Evolutionary conservation across 2,329 filamentous ascomycete genomes (phyloP).

Genomic region (Beauveria rudraprayagi): DNA sequence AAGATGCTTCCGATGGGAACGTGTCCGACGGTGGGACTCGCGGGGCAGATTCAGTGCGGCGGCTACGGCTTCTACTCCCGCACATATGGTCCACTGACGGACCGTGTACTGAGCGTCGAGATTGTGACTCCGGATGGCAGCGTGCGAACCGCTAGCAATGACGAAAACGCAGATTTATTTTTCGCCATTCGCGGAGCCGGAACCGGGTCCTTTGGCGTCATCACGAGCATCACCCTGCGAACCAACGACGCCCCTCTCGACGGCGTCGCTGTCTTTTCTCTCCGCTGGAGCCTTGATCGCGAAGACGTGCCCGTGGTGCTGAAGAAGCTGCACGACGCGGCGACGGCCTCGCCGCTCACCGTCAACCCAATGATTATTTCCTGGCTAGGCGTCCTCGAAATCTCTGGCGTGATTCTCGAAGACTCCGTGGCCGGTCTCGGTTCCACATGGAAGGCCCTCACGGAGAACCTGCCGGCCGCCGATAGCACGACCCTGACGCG

Average conservation of each 20-base stretch:
- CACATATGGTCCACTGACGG: not conserved
- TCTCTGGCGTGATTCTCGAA: no score
- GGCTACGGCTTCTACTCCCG: not conserved
- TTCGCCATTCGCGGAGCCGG: not conserved
- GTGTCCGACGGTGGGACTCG: not conserved
- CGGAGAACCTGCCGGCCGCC: no score
- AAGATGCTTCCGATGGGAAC: not conserved
- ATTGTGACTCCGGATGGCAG: not conserved
- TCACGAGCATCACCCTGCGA: not conserved
- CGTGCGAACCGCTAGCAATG: not conserved
- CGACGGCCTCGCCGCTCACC: no score
- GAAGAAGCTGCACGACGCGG: no score
- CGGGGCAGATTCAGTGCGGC: not conserved
- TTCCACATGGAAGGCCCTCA: no score
- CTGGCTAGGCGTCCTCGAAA: no score
- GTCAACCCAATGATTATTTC: no score
- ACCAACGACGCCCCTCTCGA: not conserved
- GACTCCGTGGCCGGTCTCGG: no score
- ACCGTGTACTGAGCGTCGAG: not conserved
- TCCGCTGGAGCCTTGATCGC: no score
- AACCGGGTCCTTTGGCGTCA: not conserved
- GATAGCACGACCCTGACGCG: no score
- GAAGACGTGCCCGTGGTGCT: no score
- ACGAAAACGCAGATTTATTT: not conserved
- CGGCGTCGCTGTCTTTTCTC: not conserved